Percentiles rank a stretch among this genome's conserved stretches.
Evolutionary conservation across 169 alveolate species (phyloP).

Genomic region (Plasmodium inui): DNA sequence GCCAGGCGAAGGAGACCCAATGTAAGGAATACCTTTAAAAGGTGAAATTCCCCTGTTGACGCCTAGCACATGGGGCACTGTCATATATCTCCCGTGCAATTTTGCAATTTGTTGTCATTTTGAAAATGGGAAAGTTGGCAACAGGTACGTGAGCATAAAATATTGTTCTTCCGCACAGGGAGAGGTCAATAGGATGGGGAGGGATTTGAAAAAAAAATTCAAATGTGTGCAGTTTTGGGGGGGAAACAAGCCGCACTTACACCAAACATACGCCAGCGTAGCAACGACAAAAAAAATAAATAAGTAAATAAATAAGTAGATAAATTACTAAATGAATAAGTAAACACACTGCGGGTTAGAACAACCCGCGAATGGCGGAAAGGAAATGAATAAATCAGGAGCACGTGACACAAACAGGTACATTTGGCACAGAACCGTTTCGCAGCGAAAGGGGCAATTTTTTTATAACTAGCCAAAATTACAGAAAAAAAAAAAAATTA

Average conservation of each 20-base stretch:
- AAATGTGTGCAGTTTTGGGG: neutral
- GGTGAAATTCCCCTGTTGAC: neutral
- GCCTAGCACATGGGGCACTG: neutral
- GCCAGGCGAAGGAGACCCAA: neutral
- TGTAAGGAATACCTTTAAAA: neutral
- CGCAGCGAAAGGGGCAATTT: neutral
- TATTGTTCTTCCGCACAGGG: neutral
- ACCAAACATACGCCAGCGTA: neutral
- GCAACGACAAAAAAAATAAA: neutral
- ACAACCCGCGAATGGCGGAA: neutral
- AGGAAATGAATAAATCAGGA: neutral
- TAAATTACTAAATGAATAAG: neutral
- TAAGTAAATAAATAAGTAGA: too few species aligned
- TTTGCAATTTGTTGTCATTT: neutral
- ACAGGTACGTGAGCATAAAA: neutral
- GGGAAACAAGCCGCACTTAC: neutral
- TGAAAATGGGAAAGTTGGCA: neutral
- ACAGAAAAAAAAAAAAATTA: slow-evolving; percentile 2
- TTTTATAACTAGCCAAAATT: neutral
- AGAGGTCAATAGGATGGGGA: neutral
- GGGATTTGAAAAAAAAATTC: neutral
- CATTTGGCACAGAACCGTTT: neutral
- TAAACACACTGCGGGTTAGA: neutral
- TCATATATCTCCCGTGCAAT: neutral
- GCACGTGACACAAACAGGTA: neutral